A percentile compares a stretch with the other conserved stretches of the same genome.
Evolutionary conservation across 2,329 filamentous ascomycete species (phyloP).

Genomic region (Colletotrichum paranaense): DNA sequence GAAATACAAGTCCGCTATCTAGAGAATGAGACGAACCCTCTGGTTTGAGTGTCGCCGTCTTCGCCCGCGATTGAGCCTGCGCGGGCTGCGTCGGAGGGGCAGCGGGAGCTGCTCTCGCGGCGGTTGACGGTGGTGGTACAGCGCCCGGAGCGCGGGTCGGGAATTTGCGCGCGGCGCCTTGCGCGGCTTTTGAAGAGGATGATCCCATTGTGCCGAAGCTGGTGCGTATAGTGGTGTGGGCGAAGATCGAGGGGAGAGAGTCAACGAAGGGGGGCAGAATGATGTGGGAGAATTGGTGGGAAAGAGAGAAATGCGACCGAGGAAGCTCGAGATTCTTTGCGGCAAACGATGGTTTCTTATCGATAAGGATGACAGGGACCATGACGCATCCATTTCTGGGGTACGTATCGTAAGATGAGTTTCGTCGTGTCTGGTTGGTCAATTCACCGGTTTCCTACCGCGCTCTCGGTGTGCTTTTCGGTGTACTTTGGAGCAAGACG

Average conservation of each 20-base stretch:
- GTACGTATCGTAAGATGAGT: neutral
- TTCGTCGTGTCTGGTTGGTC: neutral
- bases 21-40: neutral
- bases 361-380: slow-evolving; percentile 14
- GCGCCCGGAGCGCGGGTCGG: slow-evolving; percentile 51
- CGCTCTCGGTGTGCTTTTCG: neutral
- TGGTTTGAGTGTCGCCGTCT: slow-evolving; percentile 43
- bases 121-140: slow-evolving; percentile 34
- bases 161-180: slow-evolving; percentile 55
- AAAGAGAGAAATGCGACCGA: neutral
- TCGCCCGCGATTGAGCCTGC: slow-evolving; percentile 24
- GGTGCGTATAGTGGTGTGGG: neutral
- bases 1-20: too few species aligned
- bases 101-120: slow-evolving; percentile 26
- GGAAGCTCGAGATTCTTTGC: slow-evolving; percentile 16
- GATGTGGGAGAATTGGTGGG: neutral
- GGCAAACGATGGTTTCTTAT: slow-evolving; percentile 3
- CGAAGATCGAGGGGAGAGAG: neutral
- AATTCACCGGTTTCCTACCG: neutral
- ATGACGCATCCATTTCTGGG: slow-evolving; percentile 25
- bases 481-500: neutral
- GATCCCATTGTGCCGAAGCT: slow-evolving; percentile 52
- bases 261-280: neutral
- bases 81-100: slow-evolving; percentile 37
- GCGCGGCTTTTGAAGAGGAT: slow-evolving; percentile 57